Conservation (phyloP, 2,329 filamentous ascomycete species). For the Apiospora hydei region DNA sequence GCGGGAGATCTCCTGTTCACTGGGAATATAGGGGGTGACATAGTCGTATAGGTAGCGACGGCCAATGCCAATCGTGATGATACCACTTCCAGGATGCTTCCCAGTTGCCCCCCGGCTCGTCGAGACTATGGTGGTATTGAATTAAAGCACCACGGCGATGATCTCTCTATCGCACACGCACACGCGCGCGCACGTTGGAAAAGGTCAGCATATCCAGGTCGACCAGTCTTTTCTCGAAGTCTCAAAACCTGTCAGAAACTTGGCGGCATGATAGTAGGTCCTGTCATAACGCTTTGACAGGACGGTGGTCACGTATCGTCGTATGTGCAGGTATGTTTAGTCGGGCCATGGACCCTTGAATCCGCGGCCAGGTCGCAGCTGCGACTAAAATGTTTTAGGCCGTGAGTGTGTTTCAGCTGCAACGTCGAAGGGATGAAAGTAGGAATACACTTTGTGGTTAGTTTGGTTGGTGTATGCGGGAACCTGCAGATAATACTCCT, state of each 20-base stretch:
- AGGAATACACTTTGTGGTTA: not conserved
- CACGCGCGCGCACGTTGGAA: not conserved
- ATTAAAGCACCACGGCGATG: not conserved
- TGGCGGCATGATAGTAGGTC: conserved; percentile 3
- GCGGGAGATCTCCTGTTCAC: not conserved
- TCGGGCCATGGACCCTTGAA: conserved; percentile 16
- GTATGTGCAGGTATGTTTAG: not conserved
- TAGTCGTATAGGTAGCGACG: not conserved
- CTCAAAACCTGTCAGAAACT: conserved; percentile 8
- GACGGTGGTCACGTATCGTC: not conserved
- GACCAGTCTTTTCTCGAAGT: not conserved
- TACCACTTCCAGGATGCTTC: not conserved
- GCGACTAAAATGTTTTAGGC: conserved; percentile 4
- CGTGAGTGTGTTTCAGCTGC: conserved; percentile 14
- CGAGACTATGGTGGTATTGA: not conserved
- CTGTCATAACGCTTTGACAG: conserved; percentile 21
- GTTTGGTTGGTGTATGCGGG: not conserved
- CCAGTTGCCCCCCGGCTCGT: not conserved
- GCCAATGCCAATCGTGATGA: not conserved
- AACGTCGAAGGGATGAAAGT: conserved; percentile 1
- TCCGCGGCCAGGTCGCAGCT: conserved; percentile 1
- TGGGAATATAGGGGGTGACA: not conserved
- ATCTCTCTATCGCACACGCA: not conserved
- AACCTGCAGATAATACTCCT: conserved; percentile 19
- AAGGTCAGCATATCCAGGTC: not conserved